These are phyloP conservation scores for Talaromyces albobiverticillius DNA, from an alignment of 2,329 filamentous ascomycete genomes.

Conservation along the genomic window DNA sequence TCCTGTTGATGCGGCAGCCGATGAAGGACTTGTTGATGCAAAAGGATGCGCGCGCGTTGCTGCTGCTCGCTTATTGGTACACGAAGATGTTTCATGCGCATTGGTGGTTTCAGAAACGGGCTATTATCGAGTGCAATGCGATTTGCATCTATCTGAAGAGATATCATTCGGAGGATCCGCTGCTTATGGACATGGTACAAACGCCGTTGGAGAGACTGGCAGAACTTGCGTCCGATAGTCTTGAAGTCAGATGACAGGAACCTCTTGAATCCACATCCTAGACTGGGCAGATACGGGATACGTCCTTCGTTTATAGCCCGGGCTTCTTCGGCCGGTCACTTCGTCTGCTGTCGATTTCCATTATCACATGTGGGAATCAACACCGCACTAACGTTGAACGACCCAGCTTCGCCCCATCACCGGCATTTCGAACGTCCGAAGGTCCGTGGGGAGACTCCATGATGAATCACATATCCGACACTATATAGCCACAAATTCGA, in stretches of 20 bases:
- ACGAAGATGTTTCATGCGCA: constrained; percentile 43
- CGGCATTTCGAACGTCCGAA: no score
- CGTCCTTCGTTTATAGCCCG: no score
- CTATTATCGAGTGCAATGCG: constrained; percentile 49
- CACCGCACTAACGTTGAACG: no score
- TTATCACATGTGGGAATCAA: no score
- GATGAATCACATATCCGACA: no score
- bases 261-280: no score
- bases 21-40: constrained; percentile 46
- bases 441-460: no score
- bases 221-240: constrained; percentile 19
- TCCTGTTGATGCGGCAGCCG: constrained; percentile 10
- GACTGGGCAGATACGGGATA: no score
- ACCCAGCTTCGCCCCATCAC: no score
- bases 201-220: background rate
- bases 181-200: constrained; percentile 8
- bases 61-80: constrained; percentile 59
- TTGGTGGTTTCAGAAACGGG: constrained; percentile 52
- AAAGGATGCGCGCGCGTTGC: constrained; percentile 54
- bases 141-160: constrained; percentile 46
- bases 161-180: constrained; percentile 17
- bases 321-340: no score
- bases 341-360: no score
- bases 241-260: constrained; percentile 22
- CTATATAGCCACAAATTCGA: no score